Evolutionary conservation across 2,329 filamentous ascomycete genomes (phyloP), one percentile per base, ranked within the genome.

Genomic region (Claviceps citrina): DNA sequence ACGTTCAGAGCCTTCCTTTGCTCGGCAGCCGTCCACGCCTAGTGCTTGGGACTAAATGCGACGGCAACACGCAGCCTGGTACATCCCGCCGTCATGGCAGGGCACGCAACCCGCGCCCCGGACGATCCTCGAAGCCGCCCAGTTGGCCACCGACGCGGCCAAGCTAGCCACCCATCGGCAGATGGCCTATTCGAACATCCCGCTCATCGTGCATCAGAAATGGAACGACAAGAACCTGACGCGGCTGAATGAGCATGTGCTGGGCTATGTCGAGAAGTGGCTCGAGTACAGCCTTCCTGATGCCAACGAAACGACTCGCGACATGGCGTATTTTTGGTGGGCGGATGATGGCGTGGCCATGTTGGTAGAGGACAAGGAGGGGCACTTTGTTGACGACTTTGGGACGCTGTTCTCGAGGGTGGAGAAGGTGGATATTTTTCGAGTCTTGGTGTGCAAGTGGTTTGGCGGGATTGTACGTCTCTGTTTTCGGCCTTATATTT

Each of bases 271-370:
- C 18, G 49, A 52, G 40, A 42, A 42, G 34, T 52, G 50, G 49
- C 46, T 52, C 18, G 36, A 27, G 10, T 44, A 45, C 34, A 34
- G 46, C 18, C 26, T 45, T 2, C 28, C 42, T 19, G 8, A 5
- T 8, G 24, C 41, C 15, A 31, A 34, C 18, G 36, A 44, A 8
- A 38, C 27, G 6, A 39, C 22, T 24, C 32, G 39, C 7, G 36
- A 45, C 25, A 52, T 52, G 49, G 47, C 50, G 12, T 52, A 52
- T 26, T 49, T 52, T 26, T 48, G 50, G 38, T 52, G 50, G 50
- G 41, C 44, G 8, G 46, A 52, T 24, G 38, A 44, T 1, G 50
- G 50, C 2, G 48, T 51, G 15, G 24, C 34, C 26, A 32, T 40
- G 39, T 41, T 52, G 18, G 45, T 51, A 27, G 39, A 45, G 5